Base-by-base conservation (phyloP, 192 early-diverging fungal species). In the Rhizophagus sp. region DNA sequence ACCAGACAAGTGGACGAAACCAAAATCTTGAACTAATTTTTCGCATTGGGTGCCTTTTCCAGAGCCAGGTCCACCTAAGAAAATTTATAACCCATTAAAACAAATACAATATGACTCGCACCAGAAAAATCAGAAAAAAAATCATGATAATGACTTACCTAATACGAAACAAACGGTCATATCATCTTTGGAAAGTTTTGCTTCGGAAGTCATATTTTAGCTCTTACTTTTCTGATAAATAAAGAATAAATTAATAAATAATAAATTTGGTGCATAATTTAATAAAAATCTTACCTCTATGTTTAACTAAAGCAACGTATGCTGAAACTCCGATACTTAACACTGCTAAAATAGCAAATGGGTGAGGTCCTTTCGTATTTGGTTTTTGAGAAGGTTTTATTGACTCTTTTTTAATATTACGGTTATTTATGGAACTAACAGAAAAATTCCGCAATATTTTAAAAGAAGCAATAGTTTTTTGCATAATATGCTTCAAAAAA, bases 41-140 rank as follows among this genome's bases (percentile, higher is more conserved):
- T 88, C 90, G 82, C 96, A 97, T 85, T 98, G 96, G 19, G 98
- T 99, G 47, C 98, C 98, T 83, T 99, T 99, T 73, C 98, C 98
- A 17, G 93, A 89, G 64, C 94, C 95, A 39, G 95, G 95, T 15
- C 94, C 94, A 76, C 89, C 89, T 90, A 79, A 3, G 49, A 8
- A 17, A 24, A 62, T 19, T 75, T 39, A 75, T 75, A 36, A 25
- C 39, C 15, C 11, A 25, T 17, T n/a, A 19, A 64, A 12, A 19
- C 10, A 25, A 76, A 36, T 36, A 47, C 12, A 8, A n/a, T 17
- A 8, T 34, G 27, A 76, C 0, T 22, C 52, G 4, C 5, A 22
- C 17, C 10, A 57, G 12, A 61, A 57, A 41, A 30, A 30, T 30
- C 30, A 30, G 30, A 30, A 30, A 41, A 41, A 41, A 41, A 41